Evolutionary conservation across 2,329 filamentous ascomycete genomes (phyloP).

Genomic region (Anthostomella pinea): DNA sequence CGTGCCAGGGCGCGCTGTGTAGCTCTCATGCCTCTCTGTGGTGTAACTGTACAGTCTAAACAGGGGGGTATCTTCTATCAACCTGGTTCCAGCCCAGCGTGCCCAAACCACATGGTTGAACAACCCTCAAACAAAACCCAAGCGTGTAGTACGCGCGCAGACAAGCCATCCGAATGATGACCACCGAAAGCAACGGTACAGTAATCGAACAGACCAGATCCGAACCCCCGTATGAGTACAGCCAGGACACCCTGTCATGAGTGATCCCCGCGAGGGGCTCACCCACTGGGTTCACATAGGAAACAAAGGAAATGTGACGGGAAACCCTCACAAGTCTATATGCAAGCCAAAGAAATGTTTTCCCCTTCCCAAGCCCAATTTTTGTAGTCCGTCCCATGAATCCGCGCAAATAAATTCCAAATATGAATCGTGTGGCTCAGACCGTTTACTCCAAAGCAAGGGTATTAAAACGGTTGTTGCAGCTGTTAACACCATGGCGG

Average conservation of each 20-base stretch:
- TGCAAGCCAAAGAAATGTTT: conserved; percentile 28
- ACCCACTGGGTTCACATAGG: conserved; percentile 14
- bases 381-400: conserved; percentile 28
- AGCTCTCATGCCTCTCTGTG: conserved; percentile 30
- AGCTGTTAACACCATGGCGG: too few relatives aligned
- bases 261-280: conserved; percentile 25
- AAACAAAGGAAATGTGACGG: conserved; percentile 25
- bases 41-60: conserved; percentile 37
- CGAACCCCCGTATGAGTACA: conserved; percentile 29
- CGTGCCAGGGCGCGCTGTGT: conserved; percentile 29
- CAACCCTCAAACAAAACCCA: conserved; percentile 22
- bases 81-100: conserved; percentile 35
- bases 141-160: conserved; percentile 14
- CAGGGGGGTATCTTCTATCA: conserved; percentile 36
- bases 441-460: conserved; percentile 23
- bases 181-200: conserved; percentile 23
- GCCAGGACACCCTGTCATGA: conserved; percentile 17
- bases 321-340: conserved; percentile 32
- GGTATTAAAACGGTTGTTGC: conserved; percentile 22
- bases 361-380: conserved; percentile 29
- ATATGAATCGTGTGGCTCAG: conserved; percentile 12
- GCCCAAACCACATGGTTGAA: conserved; percentile 26
- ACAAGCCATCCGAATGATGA: conserved; percentile 23
- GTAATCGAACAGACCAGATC: conserved; percentile 21
- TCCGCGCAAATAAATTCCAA: conserved; percentile 16